phyloP scores from a whole-genome alignment of 495 filamentous ascomycete species.

The Cladorrhinum samala region DNA sequence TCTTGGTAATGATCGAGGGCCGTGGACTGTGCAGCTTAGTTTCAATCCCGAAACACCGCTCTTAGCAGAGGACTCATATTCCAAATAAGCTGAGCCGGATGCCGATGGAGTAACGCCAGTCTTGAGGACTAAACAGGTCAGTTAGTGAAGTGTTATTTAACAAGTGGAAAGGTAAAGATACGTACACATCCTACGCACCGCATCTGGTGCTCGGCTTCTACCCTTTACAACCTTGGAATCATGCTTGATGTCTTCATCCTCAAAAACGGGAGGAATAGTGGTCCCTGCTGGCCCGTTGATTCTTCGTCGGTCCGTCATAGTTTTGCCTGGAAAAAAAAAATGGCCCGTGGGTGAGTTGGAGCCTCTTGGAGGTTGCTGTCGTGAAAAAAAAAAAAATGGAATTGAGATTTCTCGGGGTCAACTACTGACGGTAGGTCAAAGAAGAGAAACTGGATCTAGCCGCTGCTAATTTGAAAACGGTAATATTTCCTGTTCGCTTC shows the following conservation, averaged over 20 bases:
- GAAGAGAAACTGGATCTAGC: too few relatives aligned
- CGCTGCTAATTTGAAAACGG: too few relatives aligned
- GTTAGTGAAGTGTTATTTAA: constrained; percentile 4
- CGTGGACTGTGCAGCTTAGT: constrained; percentile 85
- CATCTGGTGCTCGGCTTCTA: constrained; percentile 44
- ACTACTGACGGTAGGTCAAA: too few relatives aligned
- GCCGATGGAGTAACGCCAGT: constrained; percentile 90
- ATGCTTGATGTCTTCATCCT: constrained; percentile 30
- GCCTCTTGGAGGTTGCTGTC: not conserved
- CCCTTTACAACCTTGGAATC: constrained; percentile 41
- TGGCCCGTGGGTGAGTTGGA: too few relatives aligned
- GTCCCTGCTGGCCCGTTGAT: constrained; percentile 81
- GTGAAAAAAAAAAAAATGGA: not conserved
- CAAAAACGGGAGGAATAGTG: constrained; percentile 70
- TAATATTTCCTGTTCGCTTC: too few relatives aligned
- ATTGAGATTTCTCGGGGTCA: too few relatives aligned
- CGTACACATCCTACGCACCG: constrained; percentile 80
- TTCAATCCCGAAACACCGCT: constrained; percentile 63
- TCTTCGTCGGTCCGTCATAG: constrained; percentile 80
- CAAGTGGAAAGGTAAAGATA: constrained; percentile 5
- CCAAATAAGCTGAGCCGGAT: constrained; percentile 88
- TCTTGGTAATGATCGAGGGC: constrained; percentile 82
- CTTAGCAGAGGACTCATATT: constrained; percentile 59
- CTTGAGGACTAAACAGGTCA: constrained; percentile 63
- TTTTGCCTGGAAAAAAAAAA: constrained; percentile 6